Evolutionary conservation across 2,329 filamentous ascomycete genomes (phyloP), one percentile per base, ranked within the genome.

Genomic region (Raffaelea deltoideospora): DNA sequence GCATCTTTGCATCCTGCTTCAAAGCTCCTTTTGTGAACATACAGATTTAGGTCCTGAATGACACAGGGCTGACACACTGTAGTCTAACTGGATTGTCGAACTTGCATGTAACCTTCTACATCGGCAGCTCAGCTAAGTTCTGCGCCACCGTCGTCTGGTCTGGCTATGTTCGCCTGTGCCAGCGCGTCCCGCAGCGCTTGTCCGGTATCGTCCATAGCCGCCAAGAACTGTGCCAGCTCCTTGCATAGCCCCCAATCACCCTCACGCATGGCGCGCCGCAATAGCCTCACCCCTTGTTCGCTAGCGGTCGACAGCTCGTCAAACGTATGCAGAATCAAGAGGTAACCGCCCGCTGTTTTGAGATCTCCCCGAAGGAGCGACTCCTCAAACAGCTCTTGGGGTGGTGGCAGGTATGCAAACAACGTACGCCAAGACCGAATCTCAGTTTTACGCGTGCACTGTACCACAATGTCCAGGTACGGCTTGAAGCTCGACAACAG

Each of bases 371-470:
- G 74, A 45, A 80, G 76, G 10, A 98, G 62, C 5, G 86, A 88
- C 54, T 94, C 84, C 54, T 98, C 88, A 48, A 98, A 98, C 1
- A 98, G 69, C 47, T 90, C 82, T 49, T 86, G 79, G 4, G 88
- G 84, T 1, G 88, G 84, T 1, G 90, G 90, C 1, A 98, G 67
- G 49, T 95, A 86, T 5, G 78, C 76, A 55, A 98, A 98, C 1
- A 98, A 66, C 1, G 90, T 95, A 41, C 81, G 77, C 90, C 90
- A 98, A 38, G 85, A 93, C 28, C 88, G 76, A 8, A 94, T 76
- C 53, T 98, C 90, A 0, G 90, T 98, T 58, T 98, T 98, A 37
- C 90, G 79, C 2, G 90, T 95, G 58, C 90, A 98, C 58, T 93
- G 90, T 17, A 98, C 80, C 19, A 98, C 79, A 40, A 96, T 90